Evolutionary conservation across 345 rosid genomes (phyloP), one percentile per base, ranked within the genome.

Genomic region (Eucalyptus regnans): DNA sequence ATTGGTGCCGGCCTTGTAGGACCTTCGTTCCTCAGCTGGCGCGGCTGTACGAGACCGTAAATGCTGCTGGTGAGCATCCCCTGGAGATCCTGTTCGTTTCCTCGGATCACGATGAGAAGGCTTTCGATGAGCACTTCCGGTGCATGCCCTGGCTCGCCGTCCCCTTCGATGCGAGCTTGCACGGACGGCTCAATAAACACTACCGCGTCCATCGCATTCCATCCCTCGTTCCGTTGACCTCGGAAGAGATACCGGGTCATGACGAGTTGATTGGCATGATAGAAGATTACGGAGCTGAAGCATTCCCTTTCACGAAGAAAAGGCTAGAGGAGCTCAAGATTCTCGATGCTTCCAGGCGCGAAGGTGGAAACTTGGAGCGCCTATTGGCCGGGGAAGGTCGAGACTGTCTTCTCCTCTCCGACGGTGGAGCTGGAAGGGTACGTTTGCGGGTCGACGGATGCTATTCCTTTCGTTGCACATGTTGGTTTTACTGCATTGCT

Each of bases 1-100:
- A 94, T 93, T 95, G 99, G 99, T 94, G 99, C 92, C 93, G 95
- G 92, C 99, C 99, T 31, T 96, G 98, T 87, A 94, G 92, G 80
- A 68, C 89, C 58, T 96, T 96, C 90, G 90, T 88, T 41, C 99
- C 98, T 41, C 94, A 93, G 87, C 92, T 96, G 89, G 92, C 94
- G 89, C 95, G 93, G 85, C 90, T 96, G 80, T 96, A 95, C 29
- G 90, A 93, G 88, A 87, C 48, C 83, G 87, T 95, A 79, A 91
- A 88, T 90, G 87, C 88, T 54, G 92, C 86, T 37, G 96, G 93
- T 50, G 49, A 50, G 60, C 62, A 54, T 44, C 90, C 93, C 86
- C 89, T 96, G 4, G 97, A 96, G 95, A 94, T 96, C 89, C 89
- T 96, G 86, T 93, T 96, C 49, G 89, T 96, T 87, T 95, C 99